Percentiles rank a stretch among this genome's conserved stretches.
These are phyloP conservation scores for Penicillium sp. DNA, from an alignment of 2,329 filamentous ascomycete species.

Conservation along the genomic window DNA sequence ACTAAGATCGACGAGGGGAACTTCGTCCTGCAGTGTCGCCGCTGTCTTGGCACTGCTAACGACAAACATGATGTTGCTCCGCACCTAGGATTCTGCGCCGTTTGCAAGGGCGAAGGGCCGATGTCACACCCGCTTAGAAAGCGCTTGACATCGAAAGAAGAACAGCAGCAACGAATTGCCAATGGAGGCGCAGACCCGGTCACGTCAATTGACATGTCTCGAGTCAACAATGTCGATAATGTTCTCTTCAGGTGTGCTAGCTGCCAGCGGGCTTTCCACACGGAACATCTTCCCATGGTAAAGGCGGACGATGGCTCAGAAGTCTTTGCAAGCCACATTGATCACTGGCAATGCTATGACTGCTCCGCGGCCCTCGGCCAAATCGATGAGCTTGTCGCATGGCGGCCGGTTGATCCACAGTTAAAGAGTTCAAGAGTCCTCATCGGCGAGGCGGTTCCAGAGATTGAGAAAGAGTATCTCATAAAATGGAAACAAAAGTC, in stretches of 20 bases:
- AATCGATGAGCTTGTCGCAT: constrained; percentile 80
- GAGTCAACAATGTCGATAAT: constrained; percentile 75
- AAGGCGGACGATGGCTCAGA: constrained; percentile 17
- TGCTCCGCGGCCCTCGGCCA: constrained; percentile 70
- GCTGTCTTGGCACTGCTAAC: constrained; percentile 71
- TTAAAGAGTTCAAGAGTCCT: constrained; percentile 50
- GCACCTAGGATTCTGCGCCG: constrained; percentile 71
- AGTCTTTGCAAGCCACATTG: constrained; percentile 69
- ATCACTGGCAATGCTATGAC: constrained; percentile 78
- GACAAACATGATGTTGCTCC: constrained; percentile 74
- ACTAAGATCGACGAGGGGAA: constrained; percentile 78
- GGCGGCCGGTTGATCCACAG: constrained; percentile 72
- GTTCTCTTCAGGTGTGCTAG: constrained; percentile 80
- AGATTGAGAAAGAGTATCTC: constrained; percentile 88
- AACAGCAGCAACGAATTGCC: constrained; percentile 79
- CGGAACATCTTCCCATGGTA: constrained; percentile 72
- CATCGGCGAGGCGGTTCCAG: constrained; percentile 60
- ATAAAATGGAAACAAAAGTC: constrained; percentile 84
- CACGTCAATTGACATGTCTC: constrained; percentile 61
- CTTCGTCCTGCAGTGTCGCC: constrained; percentile 88
- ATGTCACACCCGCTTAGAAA: constrained; percentile 77
- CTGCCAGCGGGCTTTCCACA: constrained; percentile 82
- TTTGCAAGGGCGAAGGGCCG: constrained; percentile 66
- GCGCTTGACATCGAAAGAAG: constrained; percentile 74
- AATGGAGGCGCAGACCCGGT: constrained; percentile 81